These are phyloP conservation scores for Lignosus rhinocerotis DNA, from an alignment of 1,284 basidiomycete species.

Conservation along the genomic window DNA sequence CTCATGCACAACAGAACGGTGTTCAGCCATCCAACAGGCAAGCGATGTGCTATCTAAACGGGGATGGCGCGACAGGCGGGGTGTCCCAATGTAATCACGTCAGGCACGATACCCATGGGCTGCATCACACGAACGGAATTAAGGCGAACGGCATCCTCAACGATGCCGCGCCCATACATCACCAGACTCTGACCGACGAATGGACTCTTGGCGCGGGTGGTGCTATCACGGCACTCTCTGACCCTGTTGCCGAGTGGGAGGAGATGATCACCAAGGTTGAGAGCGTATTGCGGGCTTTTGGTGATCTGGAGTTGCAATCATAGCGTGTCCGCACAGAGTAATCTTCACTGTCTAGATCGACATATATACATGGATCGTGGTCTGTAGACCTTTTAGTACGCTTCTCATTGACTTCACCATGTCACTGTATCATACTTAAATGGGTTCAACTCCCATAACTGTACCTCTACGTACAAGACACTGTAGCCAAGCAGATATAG, in stretches of 20 bases:
- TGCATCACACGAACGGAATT: neutral
- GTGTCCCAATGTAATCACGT: too few relatives aligned
- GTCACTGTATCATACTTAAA: slow-evolving; percentile 18
- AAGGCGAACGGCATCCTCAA: neutral
- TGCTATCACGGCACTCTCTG: slow-evolving; percentile 93
- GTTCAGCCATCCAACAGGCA: neutral
- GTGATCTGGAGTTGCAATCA: slow-evolving; percentile 10
- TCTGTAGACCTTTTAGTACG: neutral
- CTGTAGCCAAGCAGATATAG: slow-evolving; percentile 5
- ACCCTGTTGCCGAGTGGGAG: slow-evolving; percentile 88
- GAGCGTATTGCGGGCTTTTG: slow-evolving; percentile 67
- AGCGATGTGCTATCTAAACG: too few relatives aligned
- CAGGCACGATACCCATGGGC: neutral
- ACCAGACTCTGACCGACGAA: slow-evolving; percentile 40
- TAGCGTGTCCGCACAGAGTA: neutral
- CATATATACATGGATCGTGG: neutral
- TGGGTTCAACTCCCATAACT: slow-evolving; percentile 21
- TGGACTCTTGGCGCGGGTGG: slow-evolving; percentile 91
- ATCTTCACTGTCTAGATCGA: neutral
- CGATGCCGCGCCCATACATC: neutral
- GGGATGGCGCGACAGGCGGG: too few relatives aligned
- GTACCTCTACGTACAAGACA: slow-evolving; percentile 8
- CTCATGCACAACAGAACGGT: neutral
- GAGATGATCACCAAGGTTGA: slow-evolving; percentile 89
- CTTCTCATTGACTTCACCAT: slow-evolving; percentile 13